phyloP scores from a whole-genome alignment of 1,284 basidiomycete genomes.

The Sphagnurus paluster region DNA sequence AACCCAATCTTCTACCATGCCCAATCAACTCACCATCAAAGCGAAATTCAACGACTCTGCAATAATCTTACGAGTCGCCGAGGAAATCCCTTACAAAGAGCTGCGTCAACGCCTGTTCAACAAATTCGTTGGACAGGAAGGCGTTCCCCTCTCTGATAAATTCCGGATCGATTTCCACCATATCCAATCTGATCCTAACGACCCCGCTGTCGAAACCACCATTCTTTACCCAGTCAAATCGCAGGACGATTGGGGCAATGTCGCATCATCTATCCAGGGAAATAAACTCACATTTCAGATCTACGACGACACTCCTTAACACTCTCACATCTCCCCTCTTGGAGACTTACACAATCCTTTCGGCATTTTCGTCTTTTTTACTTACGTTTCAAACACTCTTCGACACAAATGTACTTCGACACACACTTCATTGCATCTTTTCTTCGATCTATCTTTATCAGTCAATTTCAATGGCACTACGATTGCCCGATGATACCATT shows the following conservation, averaged over 20 bases:
- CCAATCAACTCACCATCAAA: conserved; percentile 56
- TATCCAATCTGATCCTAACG: no score
- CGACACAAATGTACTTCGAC: no score
- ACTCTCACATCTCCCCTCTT: no score
- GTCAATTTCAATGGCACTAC: background rate
- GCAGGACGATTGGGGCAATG: conserved; percentile 42
- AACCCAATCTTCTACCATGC: conserved; percentile 20
- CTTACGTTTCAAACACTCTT: conserved; percentile 3
- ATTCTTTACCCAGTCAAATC: conserved; percentile 31
- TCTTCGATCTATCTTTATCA: background rate
- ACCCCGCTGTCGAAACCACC: conserved; percentile 28
- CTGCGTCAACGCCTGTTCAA: conserved; percentile 57
- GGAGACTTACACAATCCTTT: conserved; percentile 6
- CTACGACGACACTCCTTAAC: conserved; percentile 27
- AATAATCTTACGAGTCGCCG: conserved; percentile 57
- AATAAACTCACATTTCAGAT: conserved; percentile 39
- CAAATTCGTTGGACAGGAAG: conserved; percentile 63
- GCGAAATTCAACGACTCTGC: conserved; percentile 60
- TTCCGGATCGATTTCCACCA: conserved; percentile 56
- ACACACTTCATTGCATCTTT: conserved; percentile 1
- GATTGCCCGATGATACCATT: no score
- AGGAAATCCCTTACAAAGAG: conserved; percentile 44
- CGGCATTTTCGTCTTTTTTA: conserved; percentile 8
- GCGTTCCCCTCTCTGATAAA: conserved; percentile 46
- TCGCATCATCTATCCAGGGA: conserved; percentile 32